Percentiles rank a stretch among this genome's conserved stretches.
phyloP scores from a whole-genome alignment of 345 rosid species.

The Durio zibethinus region DNA sequence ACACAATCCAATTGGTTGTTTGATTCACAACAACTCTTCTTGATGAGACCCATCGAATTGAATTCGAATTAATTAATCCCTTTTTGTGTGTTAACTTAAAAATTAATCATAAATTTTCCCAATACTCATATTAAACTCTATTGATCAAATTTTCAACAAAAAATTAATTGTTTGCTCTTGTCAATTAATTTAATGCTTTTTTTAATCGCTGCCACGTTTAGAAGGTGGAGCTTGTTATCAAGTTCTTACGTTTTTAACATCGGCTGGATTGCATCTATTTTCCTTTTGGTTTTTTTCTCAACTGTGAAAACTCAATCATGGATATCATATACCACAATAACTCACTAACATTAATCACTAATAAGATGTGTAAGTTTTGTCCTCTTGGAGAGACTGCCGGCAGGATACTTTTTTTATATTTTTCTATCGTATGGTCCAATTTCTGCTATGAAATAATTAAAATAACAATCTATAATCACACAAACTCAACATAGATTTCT shows the following conservation, averaged over 20 bases:
- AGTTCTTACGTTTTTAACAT: not conserved
- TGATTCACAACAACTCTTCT: conserved; percentile 27
- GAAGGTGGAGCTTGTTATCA: not conserved
- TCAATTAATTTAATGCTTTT: not conserved
- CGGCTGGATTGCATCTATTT: not conserved
- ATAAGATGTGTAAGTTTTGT: conserved; percentile 5
- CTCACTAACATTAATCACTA: not conserved
- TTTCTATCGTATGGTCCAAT: not conserved
- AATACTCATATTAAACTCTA: not conserved
- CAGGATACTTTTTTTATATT: not conserved
- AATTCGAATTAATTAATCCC: conserved; percentile 5
- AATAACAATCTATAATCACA: too few species aligned
- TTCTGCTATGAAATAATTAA: too few species aligned
- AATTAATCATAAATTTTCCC: conserved; percentile 7
- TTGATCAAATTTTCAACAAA: not conserved
- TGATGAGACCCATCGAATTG: conserved; percentile 15
- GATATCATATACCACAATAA: not conserved
- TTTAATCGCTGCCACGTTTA: not conserved
- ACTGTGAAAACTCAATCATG: not conserved
- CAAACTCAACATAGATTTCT: too few species aligned
- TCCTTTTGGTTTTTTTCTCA: not conserved
- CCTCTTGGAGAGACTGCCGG: not conserved
- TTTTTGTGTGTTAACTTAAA: conserved; percentile 12
- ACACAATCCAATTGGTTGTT: conserved; percentile 30
- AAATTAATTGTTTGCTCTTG: not conserved